phyloP scores from a whole-genome alignment of 2,329 filamentous ascomycete genomes.

The Macrophomina tecta region DNA sequence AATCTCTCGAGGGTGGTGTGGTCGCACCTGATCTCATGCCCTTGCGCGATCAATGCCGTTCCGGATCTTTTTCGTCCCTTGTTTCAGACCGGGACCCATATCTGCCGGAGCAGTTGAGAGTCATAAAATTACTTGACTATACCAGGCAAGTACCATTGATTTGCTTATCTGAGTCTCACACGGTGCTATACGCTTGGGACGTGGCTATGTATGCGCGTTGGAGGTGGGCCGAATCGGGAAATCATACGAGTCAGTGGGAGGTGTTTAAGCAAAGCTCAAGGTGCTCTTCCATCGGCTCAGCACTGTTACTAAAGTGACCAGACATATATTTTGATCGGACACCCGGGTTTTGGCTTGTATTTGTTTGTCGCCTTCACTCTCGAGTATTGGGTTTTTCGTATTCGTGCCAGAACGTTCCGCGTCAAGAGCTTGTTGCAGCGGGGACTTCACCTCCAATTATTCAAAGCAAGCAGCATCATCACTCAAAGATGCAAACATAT shows the following conservation, averaged over 20 bases:
- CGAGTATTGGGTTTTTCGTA: too few species aligned
- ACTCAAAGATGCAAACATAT: background rate
- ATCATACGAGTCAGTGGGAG: background rate
- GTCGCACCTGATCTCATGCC: slow-evolving; percentile 21
- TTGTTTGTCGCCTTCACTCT: too few species aligned
- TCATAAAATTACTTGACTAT: background rate
- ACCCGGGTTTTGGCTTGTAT: too few species aligned
- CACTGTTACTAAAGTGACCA: too few species aligned
- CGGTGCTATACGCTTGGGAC: background rate
- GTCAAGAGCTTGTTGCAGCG: too few species aligned
- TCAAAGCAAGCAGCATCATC: background rate
- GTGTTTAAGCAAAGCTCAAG: background rate
- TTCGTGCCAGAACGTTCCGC: too few species aligned
- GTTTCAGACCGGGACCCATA: background rate
- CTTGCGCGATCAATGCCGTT: slow-evolving; percentile 11
- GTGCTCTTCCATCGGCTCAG: too few species aligned
- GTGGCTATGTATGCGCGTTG: background rate
- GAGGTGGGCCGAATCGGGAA: slow-evolving; percentile 2
- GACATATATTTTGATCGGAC: too few species aligned
- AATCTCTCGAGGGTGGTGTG: slow-evolving; percentile 24
- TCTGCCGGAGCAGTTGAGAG: background rate
- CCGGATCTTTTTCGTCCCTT: slow-evolving; percentile 16
- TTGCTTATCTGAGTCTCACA: slow-evolving; percentile 1
- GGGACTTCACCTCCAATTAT: too few species aligned
- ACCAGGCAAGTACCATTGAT: background rate